Conservation (phyloP, 805 yeast species). For the Kuraishia piskuri region DNA sequence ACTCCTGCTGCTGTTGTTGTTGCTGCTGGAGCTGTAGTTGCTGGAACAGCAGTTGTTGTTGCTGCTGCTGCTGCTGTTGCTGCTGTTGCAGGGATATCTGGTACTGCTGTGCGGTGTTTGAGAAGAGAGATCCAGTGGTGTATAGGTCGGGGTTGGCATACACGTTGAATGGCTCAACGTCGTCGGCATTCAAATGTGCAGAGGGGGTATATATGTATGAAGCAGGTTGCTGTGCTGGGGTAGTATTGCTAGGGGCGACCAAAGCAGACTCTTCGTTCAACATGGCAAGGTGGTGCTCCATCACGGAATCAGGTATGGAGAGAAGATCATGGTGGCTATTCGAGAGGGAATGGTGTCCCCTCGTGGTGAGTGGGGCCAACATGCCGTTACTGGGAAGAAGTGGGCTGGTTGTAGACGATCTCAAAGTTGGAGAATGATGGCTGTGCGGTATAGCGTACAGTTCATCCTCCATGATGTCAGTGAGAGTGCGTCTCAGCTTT, state of each 20-base stretch:
- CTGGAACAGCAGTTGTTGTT: not conserved
- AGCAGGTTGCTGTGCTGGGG: not conserved
- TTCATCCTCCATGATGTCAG: conserved; percentile 56
- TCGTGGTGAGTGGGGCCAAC: conserved; percentile 1
- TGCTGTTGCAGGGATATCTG: not conserved
- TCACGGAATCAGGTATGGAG: conserved; percentile 6
- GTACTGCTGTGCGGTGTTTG: conserved; percentile 1
- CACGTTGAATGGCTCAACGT: conserved; percentile 26
- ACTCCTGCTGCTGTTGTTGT: not conserved
- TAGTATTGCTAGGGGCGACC: not conserved
- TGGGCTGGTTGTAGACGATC: conserved; percentile 17
- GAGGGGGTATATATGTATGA: not conserved
- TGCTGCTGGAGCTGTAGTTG: conserved; percentile 2
- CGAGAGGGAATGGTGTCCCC: conserved; percentile 1
- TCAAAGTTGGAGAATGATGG: conserved; percentile 9
- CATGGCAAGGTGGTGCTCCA: conserved; percentile 4
- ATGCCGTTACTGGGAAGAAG: conserved; percentile 3
- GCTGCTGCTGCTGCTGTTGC: conserved; percentile 4
- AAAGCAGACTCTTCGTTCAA: conserved; percentile 5
- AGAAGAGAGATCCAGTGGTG: conserved; percentile 5
- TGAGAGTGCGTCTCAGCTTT: conserved; percentile 39
- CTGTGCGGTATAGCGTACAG: conserved; percentile 31
- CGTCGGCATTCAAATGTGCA: not conserved
- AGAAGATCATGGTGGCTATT: conserved; percentile 2
- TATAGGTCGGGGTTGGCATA: conserved; percentile 31